Conservation (phyloP, 2,329 filamentous ascomycete genomes). For the Penicillium olsonii region DNA sequence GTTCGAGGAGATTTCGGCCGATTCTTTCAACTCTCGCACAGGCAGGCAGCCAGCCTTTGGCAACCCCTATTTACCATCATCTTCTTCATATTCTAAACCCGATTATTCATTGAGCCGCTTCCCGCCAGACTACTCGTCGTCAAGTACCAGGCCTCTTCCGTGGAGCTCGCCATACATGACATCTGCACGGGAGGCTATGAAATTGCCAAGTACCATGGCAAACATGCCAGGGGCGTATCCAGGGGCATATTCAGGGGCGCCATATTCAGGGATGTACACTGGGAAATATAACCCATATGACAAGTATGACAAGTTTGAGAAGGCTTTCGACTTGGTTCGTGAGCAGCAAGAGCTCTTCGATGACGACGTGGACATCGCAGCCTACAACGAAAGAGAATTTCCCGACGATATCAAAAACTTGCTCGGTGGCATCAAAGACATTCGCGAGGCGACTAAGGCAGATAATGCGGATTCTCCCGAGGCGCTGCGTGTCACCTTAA, state of each 20-base stretch:
- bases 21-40: constrained; percentile 10
- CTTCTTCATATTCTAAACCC: not conserved
- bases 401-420: constrained; percentile 70
- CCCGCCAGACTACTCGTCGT: not conserved
- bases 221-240: not conserved
- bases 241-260: too few relatives aligned
- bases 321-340: constrained; percentile 7
- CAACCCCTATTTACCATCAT: not conserved
- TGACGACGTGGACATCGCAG: constrained; percentile 8
- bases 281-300: not conserved
- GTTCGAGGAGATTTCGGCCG: constrained; percentile 24
- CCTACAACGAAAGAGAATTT: constrained; percentile 45
- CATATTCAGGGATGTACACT: too few relatives aligned
- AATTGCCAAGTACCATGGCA: not conserved
- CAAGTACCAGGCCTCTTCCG: not conserved
- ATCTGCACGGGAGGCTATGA: not conserved
- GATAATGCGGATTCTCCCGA: constrained; percentile 69
- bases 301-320: not conserved
- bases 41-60: constrained; percentile 1
- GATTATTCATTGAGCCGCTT: too few relatives aligned
- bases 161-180: not conserved
- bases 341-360: constrained; percentile 6
- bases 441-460: constrained; percentile 63
- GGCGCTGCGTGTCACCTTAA: constrained; percentile 67
- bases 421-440: constrained; percentile 71